phyloP scores from a whole-genome alignment of 768 basidiomycete species.

The Mrakia hoshinonis region DNA sequence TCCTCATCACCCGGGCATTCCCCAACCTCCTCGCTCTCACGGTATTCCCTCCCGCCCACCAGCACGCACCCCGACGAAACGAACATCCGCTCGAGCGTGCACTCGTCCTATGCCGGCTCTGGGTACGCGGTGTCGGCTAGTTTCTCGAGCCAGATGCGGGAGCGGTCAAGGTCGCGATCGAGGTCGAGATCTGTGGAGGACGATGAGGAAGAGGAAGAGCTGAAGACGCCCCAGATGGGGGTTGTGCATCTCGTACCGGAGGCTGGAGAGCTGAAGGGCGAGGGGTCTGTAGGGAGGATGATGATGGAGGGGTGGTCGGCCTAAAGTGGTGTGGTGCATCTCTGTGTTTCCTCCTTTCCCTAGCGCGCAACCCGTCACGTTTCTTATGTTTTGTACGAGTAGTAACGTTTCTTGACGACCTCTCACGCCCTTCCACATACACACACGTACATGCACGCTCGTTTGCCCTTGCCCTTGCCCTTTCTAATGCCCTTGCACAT shows the following conservation, averaged over 20 bases:
- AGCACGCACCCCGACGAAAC: no score
- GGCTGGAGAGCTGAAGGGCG: background rate
- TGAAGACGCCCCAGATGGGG: background rate
- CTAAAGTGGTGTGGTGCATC: background rate
- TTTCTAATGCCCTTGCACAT: background rate
- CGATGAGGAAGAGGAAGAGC: background rate
- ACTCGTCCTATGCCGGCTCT: background rate
- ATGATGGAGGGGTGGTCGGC: background rate
- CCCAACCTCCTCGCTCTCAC: background rate
- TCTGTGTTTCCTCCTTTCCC: background rate
- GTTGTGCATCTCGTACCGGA: no score
- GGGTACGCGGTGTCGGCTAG: background rate
- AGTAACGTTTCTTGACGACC: background rate
- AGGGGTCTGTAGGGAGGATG: background rate
- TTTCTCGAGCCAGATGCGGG: background rate
- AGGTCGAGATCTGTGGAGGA: background rate
- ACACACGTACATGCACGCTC: background rate
- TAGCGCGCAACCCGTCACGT: background rate
- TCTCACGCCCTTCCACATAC: background rate
- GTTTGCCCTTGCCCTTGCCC: background rate
- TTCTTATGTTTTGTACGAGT: background rate
- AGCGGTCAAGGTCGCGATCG: no score
- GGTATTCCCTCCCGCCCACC: no score
- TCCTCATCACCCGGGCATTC: no score
- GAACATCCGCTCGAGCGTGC: background rate